Evolutionary conservation across 177 flowering plant species (phyloP).

Genomic region (Vitis hybrid): DNA sequence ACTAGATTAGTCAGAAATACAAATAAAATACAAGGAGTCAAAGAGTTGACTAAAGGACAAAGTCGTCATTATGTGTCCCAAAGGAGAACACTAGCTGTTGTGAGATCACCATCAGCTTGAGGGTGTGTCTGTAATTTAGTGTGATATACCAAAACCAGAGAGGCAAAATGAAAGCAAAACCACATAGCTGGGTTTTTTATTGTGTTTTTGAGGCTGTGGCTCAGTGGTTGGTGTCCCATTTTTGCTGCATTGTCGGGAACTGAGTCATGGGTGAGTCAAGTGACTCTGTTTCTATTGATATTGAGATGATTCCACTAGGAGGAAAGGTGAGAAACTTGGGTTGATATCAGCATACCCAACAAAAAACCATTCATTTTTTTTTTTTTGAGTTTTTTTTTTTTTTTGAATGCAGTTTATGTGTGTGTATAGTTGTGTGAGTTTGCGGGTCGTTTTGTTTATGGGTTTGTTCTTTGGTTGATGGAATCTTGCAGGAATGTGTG

Average conservation of each 20-base stretch:
- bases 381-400: neutral
- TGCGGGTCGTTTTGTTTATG: neutral
- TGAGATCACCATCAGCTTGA: neutral
- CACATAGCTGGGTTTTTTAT: neutral
- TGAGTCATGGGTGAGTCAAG: slow-evolving; percentile 60
- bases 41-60: slow-evolving; percentile 9
- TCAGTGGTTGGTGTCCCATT: neutral
- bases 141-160: neutral
- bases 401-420: neutral
- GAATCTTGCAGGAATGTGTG: slow-evolving; percentile 56
- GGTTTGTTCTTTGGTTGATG: neutral
- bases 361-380: neutral
- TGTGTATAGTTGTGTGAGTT: neutral
- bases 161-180: neutral
- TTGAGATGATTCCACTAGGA: slow-evolving; percentile 56
- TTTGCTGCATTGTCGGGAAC: slow-evolving; percentile 3
- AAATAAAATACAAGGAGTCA: slow-evolving; percentile 9
- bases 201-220: neutral
- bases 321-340: slow-evolving; percentile 50
- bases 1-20: slow-evolving; percentile 5
- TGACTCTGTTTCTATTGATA: slow-evolving; percentile 65
- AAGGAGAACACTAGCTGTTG: slow-evolving; percentile 1
- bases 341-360: neutral
- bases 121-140: slow-evolving; percentile 11
- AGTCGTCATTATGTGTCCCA: slow-evolving; percentile 6